Evolutionary conservation across 768 basidiomycete genomes (phyloP).

Genomic region (Tricholoma furcatifolium): DNA sequence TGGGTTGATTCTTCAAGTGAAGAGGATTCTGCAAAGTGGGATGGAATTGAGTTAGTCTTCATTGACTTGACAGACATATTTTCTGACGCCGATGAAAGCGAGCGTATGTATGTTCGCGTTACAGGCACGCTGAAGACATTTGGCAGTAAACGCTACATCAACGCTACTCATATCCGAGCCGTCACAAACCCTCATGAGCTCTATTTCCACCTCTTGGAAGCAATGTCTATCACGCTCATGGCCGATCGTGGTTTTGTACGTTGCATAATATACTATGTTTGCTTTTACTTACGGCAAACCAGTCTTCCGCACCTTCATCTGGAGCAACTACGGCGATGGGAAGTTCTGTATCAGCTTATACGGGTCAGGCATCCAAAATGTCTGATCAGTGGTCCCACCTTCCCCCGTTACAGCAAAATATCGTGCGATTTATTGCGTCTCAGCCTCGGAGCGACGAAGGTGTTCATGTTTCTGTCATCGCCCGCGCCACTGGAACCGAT

Average conservation of each 20-base stretch:
- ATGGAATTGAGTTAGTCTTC: conserved; percentile 41
- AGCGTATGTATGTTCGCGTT: conserved; percentile 76
- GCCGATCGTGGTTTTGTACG: conserved; percentile 67
- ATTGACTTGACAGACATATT: not conserved
- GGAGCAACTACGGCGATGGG: conserved; percentile 14
- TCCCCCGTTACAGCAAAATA: conserved; percentile 57
- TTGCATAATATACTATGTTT: not conserved
- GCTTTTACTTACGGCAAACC: not conserved
- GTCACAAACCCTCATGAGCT: conserved; percentile 73
- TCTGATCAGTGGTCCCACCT: conserved; percentile 55
- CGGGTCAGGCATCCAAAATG: conserved; percentile 26
- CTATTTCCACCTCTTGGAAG: conserved; percentile 79
- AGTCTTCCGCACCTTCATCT: conserved; percentile 35
- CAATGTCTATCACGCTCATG: conserved; percentile 64
- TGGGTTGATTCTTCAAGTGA: conserved; percentile 74
- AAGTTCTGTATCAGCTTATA: conserved; percentile 40
- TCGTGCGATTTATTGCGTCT: conserved; percentile 64
- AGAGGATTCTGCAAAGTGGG: conserved; percentile 50
- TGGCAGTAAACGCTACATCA: conserved; percentile 78
- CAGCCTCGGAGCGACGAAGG: conserved; percentile 56
- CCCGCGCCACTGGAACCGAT: conserved; percentile 52
- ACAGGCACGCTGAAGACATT: conserved; percentile 83
- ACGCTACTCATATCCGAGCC: conserved; percentile 69
- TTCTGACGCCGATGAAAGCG: conserved; percentile 39
- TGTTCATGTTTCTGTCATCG: conserved; percentile 70